Conservation (phyloP, 139 green algal genomes). For the Spirogloea muscicola region DNA sequence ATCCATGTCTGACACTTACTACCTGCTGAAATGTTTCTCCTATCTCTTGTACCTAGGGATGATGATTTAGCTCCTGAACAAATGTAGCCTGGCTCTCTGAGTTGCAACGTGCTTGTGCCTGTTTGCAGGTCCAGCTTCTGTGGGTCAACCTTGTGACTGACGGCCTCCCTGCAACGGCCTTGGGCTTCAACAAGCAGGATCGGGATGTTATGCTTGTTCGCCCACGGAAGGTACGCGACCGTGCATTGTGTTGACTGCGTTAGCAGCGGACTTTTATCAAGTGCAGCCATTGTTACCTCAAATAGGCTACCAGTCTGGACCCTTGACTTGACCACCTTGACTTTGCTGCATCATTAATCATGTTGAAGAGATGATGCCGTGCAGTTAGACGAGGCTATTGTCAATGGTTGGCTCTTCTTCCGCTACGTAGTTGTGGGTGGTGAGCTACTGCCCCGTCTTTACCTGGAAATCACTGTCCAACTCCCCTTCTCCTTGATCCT, state of each 20-base stretch:
- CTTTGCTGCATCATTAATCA: background rate
- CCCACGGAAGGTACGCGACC: constrained; percentile 46
- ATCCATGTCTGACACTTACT: too few relatives aligned
- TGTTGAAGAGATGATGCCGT: background rate
- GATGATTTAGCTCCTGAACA: too few relatives aligned
- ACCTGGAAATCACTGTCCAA: too few relatives aligned
- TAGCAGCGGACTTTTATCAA: too few relatives aligned
- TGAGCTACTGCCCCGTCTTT: background rate
- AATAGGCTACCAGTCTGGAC: too few relatives aligned
- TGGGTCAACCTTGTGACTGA: constrained; percentile 63
- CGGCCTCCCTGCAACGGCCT: constrained; percentile 52
- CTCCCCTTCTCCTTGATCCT: too few relatives aligned
- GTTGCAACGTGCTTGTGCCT: too few relatives aligned
- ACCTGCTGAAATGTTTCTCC: too few relatives aligned
- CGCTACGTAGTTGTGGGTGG: constrained; percentile 55
- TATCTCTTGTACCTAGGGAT: constrained; percentile 1
- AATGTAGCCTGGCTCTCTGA: too few relatives aligned
- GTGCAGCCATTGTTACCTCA: too few relatives aligned
- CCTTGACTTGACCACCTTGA: too few relatives aligned
- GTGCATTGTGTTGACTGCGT: too few relatives aligned
- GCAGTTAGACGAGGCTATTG: constrained; percentile 68
- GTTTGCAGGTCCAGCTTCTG: constrained; percentile 53
- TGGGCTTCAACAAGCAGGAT: constrained; percentile 61
- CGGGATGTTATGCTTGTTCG: constrained; percentile 49
- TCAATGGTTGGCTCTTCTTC: constrained; percentile 87